Percentiles rank a stretch among this genome's conserved stretches.
phyloP scores from a whole-genome alignment of 768 basidiomycete species.

The Leucosporidium yakuticum region DNA sequence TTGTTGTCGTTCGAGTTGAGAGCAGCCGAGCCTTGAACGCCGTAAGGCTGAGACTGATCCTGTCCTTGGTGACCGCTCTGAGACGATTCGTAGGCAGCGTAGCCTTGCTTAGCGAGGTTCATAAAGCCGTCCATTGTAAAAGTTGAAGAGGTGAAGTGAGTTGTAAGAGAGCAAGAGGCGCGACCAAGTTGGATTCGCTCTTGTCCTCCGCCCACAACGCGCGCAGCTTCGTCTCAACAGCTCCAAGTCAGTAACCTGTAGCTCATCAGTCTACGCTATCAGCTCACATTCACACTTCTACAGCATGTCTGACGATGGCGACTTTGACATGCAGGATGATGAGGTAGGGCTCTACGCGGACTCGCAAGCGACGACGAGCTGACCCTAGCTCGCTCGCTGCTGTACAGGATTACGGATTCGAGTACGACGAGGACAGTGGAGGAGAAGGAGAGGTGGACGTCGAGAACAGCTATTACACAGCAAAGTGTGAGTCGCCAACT shows the following conservation, averaged over 20 bases:
- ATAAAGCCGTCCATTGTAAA: not conserved
- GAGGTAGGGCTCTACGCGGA: constrained; percentile 32
- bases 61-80: too few relatives aligned
- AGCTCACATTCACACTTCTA: too few relatives aligned
- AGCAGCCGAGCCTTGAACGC: not conserved
- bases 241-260: too few relatives aligned
- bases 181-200: not conserved
- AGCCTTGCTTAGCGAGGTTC: not conserved
- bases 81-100: too few relatives aligned
- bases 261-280: too few relatives aligned
- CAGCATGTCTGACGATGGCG: constrained; percentile 46
- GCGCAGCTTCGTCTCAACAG: too few relatives aligned
- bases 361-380: not conserved
- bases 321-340: constrained; percentile 46
- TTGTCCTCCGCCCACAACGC: too few relatives aligned
- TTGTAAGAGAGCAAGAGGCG: not conserved
- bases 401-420: constrained; percentile 81
- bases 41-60: too few relatives aligned
- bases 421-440: constrained; percentile 87
- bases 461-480: constrained; percentile 97
- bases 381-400: not conserved
- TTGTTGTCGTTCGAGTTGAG: constrained; percentile 14
- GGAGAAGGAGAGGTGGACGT: constrained; percentile 77
- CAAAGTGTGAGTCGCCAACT: constrained; percentile 62
- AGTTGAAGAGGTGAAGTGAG: not conserved